Evolutionary conservation across 2,329 filamentous ascomycete genomes (phyloP).

Genomic region (Colletotrichum cuscutae): DNA sequence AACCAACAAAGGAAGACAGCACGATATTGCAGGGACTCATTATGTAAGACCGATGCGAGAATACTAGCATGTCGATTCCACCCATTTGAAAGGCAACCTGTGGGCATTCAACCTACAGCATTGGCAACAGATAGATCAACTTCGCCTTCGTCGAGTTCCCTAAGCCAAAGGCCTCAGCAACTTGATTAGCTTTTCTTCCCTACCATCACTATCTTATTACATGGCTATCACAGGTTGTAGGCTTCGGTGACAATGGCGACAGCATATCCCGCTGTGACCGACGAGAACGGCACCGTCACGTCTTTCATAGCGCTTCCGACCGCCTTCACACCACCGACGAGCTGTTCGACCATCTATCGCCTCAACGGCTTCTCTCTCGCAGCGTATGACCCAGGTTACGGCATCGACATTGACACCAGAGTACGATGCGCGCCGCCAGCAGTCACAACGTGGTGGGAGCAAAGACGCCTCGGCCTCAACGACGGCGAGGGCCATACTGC

Average conservation of each 20-base stretch:
- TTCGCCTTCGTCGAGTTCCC: not conserved
- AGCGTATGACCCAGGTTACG: conserved; percentile 11
- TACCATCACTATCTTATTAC: not conserved
- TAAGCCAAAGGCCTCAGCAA: not conserved
- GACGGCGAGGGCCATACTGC: conserved; percentile 11
- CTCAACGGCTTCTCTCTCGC: conserved; percentile 10
- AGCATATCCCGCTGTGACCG: conserved; percentile 5
- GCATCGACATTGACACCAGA: conserved; percentile 1
- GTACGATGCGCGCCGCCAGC: conserved; percentile 10
- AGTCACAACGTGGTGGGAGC: conserved; percentile 19
- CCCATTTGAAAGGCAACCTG: not conserved
- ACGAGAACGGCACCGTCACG: conserved; percentile 1
- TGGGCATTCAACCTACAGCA: not conserved
- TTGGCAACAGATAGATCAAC: not conserved
- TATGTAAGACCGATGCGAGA: too few relatives aligned
- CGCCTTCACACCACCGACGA: conserved; percentile 5
- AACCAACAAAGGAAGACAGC: not conserved
- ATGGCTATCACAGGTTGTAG: not conserved
- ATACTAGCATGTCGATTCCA: not conserved
- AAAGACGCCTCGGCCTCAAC: conserved; percentile 7
- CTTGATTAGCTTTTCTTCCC: not conserved
- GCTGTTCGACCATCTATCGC: conserved; percentile 2
- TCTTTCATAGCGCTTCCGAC: conserved; percentile 15
- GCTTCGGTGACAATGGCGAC: not conserved
- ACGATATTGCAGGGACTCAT: not conserved